Evolutionary conservation across 1,284 basidiomycete genomes (phyloP), one percentile per base, ranked within the genome.

Genomic region (Ustilago trichophora): DNA sequence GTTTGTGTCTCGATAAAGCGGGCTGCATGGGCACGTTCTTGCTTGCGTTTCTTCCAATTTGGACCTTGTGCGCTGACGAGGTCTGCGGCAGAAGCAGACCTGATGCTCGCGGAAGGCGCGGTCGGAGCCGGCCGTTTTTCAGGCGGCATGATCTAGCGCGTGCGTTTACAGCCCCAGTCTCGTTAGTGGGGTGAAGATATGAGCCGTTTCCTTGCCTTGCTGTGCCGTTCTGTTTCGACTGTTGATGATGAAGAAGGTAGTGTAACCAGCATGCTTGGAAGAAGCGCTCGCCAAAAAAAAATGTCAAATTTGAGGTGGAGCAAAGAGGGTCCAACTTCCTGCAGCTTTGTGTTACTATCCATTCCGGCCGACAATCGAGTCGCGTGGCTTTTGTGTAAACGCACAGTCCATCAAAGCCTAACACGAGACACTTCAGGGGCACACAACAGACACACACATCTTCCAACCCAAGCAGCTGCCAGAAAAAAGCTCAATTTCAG

Each of bases 41-140:
- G 60, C 48, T 68, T 72, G 25, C 65, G 55, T 37, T 60, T 60
- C 65, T 68, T 72, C 70, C 60, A 71, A 34, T 62, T 66, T 16
- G 37, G 63, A 1, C 37, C 43, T 59, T 53, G 42, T 9, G 53
- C 31, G 11, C 41, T n/a, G 9, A 41, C 16, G n/a, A n/a, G n/a
- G n/a, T n/a, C n/a, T n/a, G n/a, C n/a, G n/a, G n/a, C n/a, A n/a
- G n/a, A n/a, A n/a, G 44, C 16, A 16, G 31, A 12, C 27, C 49
- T 49, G 19, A 45, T 51, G 34, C 31, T 34, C 13, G 52, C 29
- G 11, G 52, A 47, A 4, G 47, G 9, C 6, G 49, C n/a, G 13
- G 53, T 49, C 12, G 45, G 54, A 22, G 54, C 54, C 12, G 54
- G 41, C n/a, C 60, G 29, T 46, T 64, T 64, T 42, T 64, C 40